Evolutionary conservation across 2,329 filamentous ascomycete species (phyloP).

Genomic region (Fusarium sp.): DNA sequence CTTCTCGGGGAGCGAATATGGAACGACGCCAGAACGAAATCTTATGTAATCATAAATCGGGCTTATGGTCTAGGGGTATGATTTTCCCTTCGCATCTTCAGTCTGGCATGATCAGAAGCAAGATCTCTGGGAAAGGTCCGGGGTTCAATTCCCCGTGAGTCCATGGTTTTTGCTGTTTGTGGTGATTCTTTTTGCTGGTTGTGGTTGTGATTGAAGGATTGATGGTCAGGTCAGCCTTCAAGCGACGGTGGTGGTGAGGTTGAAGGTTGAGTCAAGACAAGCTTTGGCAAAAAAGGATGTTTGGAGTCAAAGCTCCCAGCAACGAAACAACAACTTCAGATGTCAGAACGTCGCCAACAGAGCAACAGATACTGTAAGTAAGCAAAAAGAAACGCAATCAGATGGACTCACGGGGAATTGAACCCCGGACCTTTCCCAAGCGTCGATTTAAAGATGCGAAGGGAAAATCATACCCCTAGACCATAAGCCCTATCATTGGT

Average conservation of each 20-base stretch:
- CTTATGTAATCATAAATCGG: constrained; percentile 16
- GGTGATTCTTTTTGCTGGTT: neutral
- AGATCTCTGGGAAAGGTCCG: constrained; percentile 22
- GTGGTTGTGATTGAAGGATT: neutral
- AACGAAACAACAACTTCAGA: neutral
- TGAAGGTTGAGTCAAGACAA: neutral
- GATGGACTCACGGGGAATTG: constrained; percentile 29
- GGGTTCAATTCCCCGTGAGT: constrained; percentile 31
- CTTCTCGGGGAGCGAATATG: neutral
- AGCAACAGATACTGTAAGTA: rapidly evolving
- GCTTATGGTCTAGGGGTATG: constrained; percentile 32
- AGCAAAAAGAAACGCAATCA: neutral
- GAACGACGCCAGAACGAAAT: rapidly evolving
- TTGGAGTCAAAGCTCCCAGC: neutral
- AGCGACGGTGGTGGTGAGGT: too few relatives aligned
- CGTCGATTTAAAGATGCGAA: constrained; percentile 15
- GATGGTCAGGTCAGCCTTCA: neutral
- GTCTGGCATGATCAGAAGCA: neutral
- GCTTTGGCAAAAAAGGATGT: neutral
- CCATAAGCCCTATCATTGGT: constrained; percentile 22
- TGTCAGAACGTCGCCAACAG: rapidly evolving
- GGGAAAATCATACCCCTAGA: constrained; percentile 31
- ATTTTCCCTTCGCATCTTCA: constrained; percentile 27
- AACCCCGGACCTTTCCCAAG: constrained; percentile 28
- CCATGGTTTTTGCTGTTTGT: neutral